A percentile compares a stretch with the other conserved stretches of the same genome.
phyloP scores from a whole-genome alignment of 2,329 filamentous ascomycete species.

The Penicillium sp. region DNA sequence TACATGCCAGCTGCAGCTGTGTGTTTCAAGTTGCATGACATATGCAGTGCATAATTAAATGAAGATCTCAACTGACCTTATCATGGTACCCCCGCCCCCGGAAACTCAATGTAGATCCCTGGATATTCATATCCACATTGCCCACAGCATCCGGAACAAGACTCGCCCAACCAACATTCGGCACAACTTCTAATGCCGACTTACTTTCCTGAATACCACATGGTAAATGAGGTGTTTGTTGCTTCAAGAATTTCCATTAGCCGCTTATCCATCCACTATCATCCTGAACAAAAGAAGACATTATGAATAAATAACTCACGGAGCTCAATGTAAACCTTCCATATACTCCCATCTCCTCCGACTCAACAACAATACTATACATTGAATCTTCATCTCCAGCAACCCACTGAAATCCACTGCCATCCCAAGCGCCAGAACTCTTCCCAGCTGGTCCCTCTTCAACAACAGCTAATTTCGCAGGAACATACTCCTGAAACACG shows the following conservation, averaged over 20 bases:
- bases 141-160: conserved; percentile 37
- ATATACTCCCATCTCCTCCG: conserved; percentile 12
- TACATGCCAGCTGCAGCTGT: no score
- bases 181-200: conserved; percentile 16
- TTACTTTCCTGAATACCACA: conserved; percentile 11
- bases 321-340: conserved; percentile 11
- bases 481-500: conserved; percentile 11
- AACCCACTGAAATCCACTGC: conserved; percentile 15
- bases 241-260: background rate
- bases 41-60: no score
- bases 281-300: background rate
- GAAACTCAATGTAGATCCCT: conserved; percentile 34
- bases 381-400: conserved; percentile 1
- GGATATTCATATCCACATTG: conserved; percentile 29
- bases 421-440: conserved; percentile 8
- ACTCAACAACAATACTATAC: conserved; percentile 15
- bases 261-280: background rate
- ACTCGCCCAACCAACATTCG: conserved; percentile 42
- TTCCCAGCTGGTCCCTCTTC: background rate
- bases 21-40: no score
- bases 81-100: conserved; percentile 48
- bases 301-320: conserved; percentile 2
- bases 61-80: conserved; percentile 31
- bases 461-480: conserved; percentile 16
- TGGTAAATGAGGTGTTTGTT: conserved; percentile 13